phyloP scores from a whole-genome alignment of 331 rosid genomes.

The Acacia pycnantha region DNA sequence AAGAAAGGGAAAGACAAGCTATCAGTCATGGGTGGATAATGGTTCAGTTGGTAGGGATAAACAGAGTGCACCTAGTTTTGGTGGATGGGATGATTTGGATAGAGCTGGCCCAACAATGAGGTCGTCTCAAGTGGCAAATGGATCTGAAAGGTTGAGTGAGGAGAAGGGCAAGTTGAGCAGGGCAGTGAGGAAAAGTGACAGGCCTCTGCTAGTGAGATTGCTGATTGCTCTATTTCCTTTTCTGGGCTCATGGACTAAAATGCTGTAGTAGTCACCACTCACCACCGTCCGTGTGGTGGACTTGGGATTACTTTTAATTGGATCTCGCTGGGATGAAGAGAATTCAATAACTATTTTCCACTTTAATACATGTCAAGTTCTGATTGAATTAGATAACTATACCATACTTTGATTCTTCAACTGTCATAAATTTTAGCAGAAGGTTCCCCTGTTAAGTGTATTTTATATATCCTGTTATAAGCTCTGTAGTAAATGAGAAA shows the following conservation, averaged over 20 bases:
- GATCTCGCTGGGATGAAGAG: slow-evolving; percentile 27
- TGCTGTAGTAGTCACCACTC: slow-evolving; percentile 45
- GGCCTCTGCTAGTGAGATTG: slow-evolving; percentile 77
- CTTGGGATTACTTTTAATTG: background rate
- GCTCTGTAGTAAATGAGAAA: background rate
- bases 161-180: slow-evolving; percentile 66
- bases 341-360: background rate
- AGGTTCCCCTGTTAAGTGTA: background rate
- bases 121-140: slow-evolving; percentile 32
- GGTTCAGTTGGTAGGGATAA: slow-evolving; percentile 40
- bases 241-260: slow-evolving; percentile 86
- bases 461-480: background rate
- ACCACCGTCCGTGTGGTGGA: background rate
- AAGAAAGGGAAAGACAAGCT: slow-evolving; percentile 40
- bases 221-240: slow-evolving; percentile 89
- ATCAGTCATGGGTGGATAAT: slow-evolving; percentile 75
- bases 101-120: slow-evolving; percentile 40
- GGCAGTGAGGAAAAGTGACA: slow-evolving; percentile 60
- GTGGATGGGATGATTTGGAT: slow-evolving; percentile 97
- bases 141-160: slow-evolving; percentile 31
- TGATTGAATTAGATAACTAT: slow-evolving; percentile 23
- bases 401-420: background rate
- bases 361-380: background rate
- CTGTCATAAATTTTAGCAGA: background rate
- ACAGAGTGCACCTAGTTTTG: slow-evolving; percentile 39